These are phyloP conservation scores for Hyaloscypha hepaticicola DNA, from an alignment of 495 filamentous ascomycete genomes.

Conservation along the genomic window DNA sequence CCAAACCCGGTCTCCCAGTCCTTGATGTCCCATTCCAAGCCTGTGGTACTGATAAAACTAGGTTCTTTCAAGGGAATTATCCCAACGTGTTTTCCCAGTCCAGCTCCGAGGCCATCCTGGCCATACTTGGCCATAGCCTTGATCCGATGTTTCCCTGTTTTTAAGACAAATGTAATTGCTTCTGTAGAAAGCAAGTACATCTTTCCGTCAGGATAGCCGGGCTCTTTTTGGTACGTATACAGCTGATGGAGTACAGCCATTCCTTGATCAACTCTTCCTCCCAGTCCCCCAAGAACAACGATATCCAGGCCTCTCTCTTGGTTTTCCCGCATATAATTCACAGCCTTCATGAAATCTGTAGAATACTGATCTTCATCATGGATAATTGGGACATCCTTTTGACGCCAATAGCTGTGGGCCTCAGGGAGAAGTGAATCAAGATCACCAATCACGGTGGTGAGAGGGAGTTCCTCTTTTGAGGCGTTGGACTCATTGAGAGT, in stretches of 20 bases:
- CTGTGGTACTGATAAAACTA: slow-evolving; percentile 69
- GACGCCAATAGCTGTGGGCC: slow-evolving; percentile 59
- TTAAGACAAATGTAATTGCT: slow-evolving; percentile 77
- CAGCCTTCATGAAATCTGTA: slow-evolving; percentile 78
- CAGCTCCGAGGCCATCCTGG: slow-evolving; percentile 29
- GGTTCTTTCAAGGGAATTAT: slow-evolving; percentile 79
- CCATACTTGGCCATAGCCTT: slow-evolving; percentile 47
- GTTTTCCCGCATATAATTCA: slow-evolving; percentile 45
- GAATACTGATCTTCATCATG: slow-evolving; percentile 75
- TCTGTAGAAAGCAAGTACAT: slow-evolving; percentile 75
- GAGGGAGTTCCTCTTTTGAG: slow-evolving; percentile 38
- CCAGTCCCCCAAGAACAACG: slow-evolving; percentile 77
- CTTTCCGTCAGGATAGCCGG: slow-evolving; percentile 42
- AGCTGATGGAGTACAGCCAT: slow-evolving; percentile 83
- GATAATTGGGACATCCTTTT: slow-evolving; percentile 53
- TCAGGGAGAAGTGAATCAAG: slow-evolving; percentile 73
- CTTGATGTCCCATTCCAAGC: slow-evolving; percentile 86
- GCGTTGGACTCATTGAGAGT: slow-evolving; percentile 12
- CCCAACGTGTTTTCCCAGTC: slow-evolving; percentile 66
- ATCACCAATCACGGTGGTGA: slow-evolving; percentile 78
- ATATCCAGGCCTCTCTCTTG: slow-evolving; percentile 40
- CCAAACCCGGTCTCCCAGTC: slow-evolving; percentile 83
- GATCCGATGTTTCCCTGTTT: slow-evolving; percentile 65
- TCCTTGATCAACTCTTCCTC: slow-evolving; percentile 88
- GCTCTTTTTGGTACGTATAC: slow-evolving; percentile 53